Base-by-base conservation (phyloP, 2,329 filamentous ascomycete genomes). In the Pseudocercospora cruenta region DNA sequence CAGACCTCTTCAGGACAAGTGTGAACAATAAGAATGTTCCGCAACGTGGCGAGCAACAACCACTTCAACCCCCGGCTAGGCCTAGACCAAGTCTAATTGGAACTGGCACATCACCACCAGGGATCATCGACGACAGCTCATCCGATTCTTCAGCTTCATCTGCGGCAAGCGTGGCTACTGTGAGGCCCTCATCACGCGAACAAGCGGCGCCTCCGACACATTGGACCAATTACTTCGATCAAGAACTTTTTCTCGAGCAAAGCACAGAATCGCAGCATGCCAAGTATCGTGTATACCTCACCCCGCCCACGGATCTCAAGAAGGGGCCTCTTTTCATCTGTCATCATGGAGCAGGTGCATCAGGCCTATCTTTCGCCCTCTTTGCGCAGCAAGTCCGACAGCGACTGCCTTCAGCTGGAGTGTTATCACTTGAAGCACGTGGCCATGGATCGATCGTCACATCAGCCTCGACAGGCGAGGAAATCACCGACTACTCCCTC, bases 261-360 rank as follows among this genome's bases (percentile, higher is more conserved):
- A 83, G 60, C 77, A 80, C 39, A 77, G 65, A 74, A 77, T 12
- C 71, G 69, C 33, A 80, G 43, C 78, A 81, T 22, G 86, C 92
- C 49, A 87, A 84, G 60, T 91, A 94, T 76, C 95, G 99, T 82
- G 91, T 88, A 64, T 98, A 98, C 78, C 84, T 98, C 51, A 97
- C 89, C 21, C 93, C 93, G 0, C 94, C 94, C 0, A 75, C 77
- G 1, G 77, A 82, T 8, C 47, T 69, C 16, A 85, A 85, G 49
- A 88, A 85, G 67, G 92, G 91, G 0, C 93, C 94, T 0, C 83
- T 99, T 4, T 94, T 99, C 78, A 90, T 98, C 66, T 92, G 91
- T 80, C 95, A 99, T 77, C 95, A 99, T 80, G 95, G 95, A 45
- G 95, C 92, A 47, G 95, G 95, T 16, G 96, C 94, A 3, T 97